A percentile compares a stretch with the other conserved stretches of the same genome.
phyloP scores from a whole-genome alignment of 2,329 filamentous ascomycete genomes.

The Epichloe bromicola region DNA sequence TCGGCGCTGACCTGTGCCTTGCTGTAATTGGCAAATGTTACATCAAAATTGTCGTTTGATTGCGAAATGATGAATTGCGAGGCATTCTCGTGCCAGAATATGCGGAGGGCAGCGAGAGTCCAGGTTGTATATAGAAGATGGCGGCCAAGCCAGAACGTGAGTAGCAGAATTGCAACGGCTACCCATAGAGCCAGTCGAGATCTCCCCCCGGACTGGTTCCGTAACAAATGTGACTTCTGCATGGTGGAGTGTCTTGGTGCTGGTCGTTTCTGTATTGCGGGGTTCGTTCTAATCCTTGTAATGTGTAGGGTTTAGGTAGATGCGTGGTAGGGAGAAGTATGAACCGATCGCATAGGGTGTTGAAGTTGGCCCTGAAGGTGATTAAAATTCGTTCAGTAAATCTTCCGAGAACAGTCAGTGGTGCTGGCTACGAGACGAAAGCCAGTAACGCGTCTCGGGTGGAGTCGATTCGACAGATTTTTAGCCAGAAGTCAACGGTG shows the following conservation, averaged over 20 bases:
- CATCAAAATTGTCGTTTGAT: constrained; percentile 17
- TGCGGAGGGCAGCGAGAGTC: constrained; percentile 16
- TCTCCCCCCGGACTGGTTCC: constrained; percentile 4
- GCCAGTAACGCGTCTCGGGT: neutral
- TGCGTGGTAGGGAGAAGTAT: neutral
- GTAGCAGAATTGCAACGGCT: constrained; percentile 3
- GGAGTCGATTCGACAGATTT: neutral
- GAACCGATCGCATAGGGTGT: neutral
- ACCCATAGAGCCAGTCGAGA: constrained; percentile 5
- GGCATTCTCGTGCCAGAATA: constrained; percentile 14
- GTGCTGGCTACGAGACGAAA: neutral
- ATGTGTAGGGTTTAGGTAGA: neutral
- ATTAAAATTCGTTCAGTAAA: neutral
- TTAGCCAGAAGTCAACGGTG: neutral
- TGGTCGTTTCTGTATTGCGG: neutral
- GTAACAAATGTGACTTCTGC: constrained; percentile 4
- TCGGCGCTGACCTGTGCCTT: constrained; percentile 15
- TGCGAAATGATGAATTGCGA: constrained; percentile 17
- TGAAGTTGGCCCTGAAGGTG: neutral
- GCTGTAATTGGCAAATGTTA: constrained; percentile 21
- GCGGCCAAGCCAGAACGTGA: constrained; percentile 8
- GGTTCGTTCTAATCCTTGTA: neutral
- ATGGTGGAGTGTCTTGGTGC: neutral
- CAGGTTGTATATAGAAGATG: constrained; percentile 14
- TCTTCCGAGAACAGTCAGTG: neutral